Evolutionary conservation across 2,329 filamentous ascomycete species (phyloP).

Genomic region (Macroventuria anomochaeta): DNA sequence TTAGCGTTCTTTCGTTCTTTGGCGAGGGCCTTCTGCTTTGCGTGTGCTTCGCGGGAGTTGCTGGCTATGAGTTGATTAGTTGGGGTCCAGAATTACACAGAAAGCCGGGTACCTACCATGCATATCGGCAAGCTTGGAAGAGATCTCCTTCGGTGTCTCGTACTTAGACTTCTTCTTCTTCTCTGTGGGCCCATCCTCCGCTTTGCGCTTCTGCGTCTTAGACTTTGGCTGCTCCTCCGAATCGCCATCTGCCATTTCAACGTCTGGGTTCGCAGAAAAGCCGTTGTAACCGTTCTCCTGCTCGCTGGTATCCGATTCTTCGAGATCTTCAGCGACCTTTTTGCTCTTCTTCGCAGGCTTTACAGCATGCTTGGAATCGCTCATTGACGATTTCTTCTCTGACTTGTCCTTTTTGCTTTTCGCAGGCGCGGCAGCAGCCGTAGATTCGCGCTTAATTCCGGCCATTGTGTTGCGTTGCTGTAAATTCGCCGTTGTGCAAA

Average conservation of each 20-base stretch:
- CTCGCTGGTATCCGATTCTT: slow-evolving; percentile 48
- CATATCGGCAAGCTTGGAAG: slow-evolving; percentile 33
- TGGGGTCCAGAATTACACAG: too few species aligned
- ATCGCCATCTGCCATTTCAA: slow-evolving; percentile 33
- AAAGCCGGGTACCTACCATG: slow-evolving; percentile 30
- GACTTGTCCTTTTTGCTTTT: slow-evolving; percentile 51
- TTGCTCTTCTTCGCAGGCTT: slow-evolving; percentile 40
- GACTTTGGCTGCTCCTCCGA: slow-evolving; percentile 27
- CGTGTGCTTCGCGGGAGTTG: slow-evolving; percentile 84
- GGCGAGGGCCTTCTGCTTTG: slow-evolving; percentile 87
- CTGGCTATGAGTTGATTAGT: slow-evolving; percentile 59
- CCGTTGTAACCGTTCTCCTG: slow-evolving; percentile 46
- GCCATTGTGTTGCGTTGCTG: slow-evolving; percentile 33
- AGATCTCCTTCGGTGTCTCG: slow-evolving; percentile 24
- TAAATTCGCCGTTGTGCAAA: slow-evolving; percentile 11
- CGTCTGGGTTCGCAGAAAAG: slow-evolving; percentile 40
- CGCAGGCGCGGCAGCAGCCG: slow-evolving; percentile 24
- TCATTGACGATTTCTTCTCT: slow-evolving; percentile 41
- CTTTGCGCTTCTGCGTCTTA: slow-evolving; percentile 32
- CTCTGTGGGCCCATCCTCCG: slow-evolving; percentile 24
- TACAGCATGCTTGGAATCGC: slow-evolving; percentile 32
- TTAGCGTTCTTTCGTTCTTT: slow-evolving; percentile 91
- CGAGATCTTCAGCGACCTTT: slow-evolving; percentile 39
- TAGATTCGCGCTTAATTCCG: slow-evolving; percentile 47
- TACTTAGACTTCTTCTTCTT: slow-evolving; percentile 37